Conservation (phyloP, 2,329 filamentous ascomycete genomes). For the Epichloe uncinata region DNA sequence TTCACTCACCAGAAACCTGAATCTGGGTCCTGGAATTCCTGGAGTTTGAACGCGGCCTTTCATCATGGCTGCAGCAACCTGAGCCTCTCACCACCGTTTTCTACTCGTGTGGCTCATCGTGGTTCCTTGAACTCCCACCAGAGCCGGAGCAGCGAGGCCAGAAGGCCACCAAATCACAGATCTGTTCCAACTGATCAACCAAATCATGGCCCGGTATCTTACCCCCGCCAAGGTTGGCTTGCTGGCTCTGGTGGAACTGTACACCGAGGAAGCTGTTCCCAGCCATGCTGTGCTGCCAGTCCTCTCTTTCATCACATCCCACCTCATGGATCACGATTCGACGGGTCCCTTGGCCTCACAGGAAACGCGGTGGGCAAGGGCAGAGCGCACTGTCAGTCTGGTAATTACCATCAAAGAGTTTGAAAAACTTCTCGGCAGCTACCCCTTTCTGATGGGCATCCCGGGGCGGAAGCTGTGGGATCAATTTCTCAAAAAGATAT, state of each 20-base stretch:
- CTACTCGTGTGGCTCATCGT: background rate
- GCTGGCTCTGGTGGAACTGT: conserved; percentile 68
- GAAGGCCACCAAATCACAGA: background rate
- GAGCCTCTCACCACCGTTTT: background rate
- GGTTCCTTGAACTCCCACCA: background rate
- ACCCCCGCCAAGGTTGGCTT: conserved; percentile 83
- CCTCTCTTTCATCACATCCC: conserved; percentile 64
- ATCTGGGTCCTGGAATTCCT: background rate
- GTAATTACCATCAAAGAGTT: conserved; percentile 45
- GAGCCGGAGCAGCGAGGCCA: background rate
- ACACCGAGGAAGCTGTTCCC: conserved; percentile 57
- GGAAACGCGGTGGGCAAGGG: conserved; percentile 30
- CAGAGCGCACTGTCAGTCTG: conserved; percentile 36
- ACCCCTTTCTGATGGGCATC: conserved; percentile 40
- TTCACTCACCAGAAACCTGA: background rate
- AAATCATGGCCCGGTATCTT: conserved; percentile 64
- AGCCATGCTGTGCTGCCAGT: conserved; percentile 59
- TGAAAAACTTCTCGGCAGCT: conserved; percentile 40
- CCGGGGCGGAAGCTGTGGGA: conserved; percentile 83
- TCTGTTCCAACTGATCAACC: background rate
- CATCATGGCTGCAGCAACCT: background rate
- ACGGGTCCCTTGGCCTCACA: conserved; percentile 16
- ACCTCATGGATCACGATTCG: conserved; percentile 42
- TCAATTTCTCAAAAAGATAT: conserved; percentile 68
- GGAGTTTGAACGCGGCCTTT: background rate